Evolutionary conservation across 306 rosid species (phyloP).

Genomic region (Psophocarpus tetragonolobus): DNA sequence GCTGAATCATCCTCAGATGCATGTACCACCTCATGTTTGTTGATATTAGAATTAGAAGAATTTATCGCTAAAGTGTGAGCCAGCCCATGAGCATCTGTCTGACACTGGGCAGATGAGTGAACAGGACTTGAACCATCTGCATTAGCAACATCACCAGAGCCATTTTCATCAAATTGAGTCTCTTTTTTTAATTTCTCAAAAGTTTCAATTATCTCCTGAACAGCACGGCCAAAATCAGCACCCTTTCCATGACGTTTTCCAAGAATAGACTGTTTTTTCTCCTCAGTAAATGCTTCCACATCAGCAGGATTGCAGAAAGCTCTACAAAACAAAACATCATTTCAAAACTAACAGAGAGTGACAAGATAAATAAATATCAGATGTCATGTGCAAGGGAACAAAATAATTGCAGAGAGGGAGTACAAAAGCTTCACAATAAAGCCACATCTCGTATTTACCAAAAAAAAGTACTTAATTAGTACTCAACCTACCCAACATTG

Average conservation of each 20-base stretch:
- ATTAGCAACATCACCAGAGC: conserved; percentile 47
- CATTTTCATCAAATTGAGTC: conserved; percentile 46
- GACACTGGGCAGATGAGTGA: conserved; percentile 48
- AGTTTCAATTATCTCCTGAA: conserved; percentile 77
- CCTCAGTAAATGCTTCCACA: conserved; percentile 95
- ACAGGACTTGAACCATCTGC: conserved; percentile 49
- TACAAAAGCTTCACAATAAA: conserved; percentile 4
- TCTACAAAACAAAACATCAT: conserved; percentile 50
- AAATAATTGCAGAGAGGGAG: conserved; percentile 3
- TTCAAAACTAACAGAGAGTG: conserved; percentile 31
- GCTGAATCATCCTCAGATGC: conserved; percentile 53
- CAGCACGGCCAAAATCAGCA: conserved; percentile 94
- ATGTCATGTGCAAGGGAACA: background rate
- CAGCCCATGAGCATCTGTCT: conserved; percentile 46
- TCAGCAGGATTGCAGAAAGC: conserved; percentile 97
- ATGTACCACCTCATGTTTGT: conserved; percentile 49
- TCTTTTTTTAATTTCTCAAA: conserved; percentile 74
- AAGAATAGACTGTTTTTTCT: conserved; percentile 85
- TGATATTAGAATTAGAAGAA: conserved; percentile 41
- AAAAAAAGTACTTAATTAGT: background rate
- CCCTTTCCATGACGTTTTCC: conserved; percentile 90
- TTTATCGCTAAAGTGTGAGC: conserved; percentile 41
- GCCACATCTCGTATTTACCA: background rate
- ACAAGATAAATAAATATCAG: conserved; percentile 24
- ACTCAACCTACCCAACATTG: background rate